These are phyloP conservation scores for Hanseniaspora jakobsenii DNA, from an alignment of 805 yeast species.

Conservation along the genomic window DNA sequence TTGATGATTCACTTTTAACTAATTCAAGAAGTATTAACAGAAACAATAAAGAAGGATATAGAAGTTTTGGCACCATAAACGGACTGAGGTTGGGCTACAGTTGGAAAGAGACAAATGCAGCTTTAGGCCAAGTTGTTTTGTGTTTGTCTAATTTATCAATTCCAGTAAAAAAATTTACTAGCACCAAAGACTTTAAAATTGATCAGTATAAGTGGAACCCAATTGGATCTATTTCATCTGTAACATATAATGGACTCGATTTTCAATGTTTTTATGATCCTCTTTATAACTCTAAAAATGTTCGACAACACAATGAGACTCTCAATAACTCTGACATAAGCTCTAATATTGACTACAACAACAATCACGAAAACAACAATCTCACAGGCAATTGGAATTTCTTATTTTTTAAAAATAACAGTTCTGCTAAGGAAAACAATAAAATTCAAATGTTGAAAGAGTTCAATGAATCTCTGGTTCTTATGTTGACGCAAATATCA, in stretches of 20 bases:
- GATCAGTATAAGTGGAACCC: slow-evolving; percentile 36
- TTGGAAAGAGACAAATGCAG: slow-evolving; percentile 87
- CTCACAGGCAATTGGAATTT: slow-evolving; percentile 12
- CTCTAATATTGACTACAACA: background rate
- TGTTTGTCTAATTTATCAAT: slow-evolving; percentile 30
- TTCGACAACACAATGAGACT: background rate
- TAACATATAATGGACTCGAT: slow-evolving; percentile 3
- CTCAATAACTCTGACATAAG: background rate
- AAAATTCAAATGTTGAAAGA: background rate
- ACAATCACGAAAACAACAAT: background rate
- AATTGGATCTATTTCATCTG: slow-evolving; percentile 20
- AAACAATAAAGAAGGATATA: background rate
- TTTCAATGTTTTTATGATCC: slow-evolving; percentile 11
- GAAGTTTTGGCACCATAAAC: slow-evolving; percentile 66
- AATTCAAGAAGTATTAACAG: too few relatives aligned
- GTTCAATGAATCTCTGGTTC: slow-evolving; percentile 9
- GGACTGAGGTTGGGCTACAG: slow-evolving; percentile 80
- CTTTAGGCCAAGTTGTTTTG: slow-evolving; percentile 71
- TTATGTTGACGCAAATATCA: background rate
- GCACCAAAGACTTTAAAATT: slow-evolving; percentile 29
- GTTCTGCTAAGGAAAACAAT: background rate
- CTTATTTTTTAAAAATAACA: slow-evolving; percentile 7
- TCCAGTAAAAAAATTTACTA: slow-evolving; percentile 18
- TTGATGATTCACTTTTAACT: background rate
- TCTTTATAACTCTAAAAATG: too few relatives aligned